A percentile compares a stretch with the other conserved stretches of the same genome.
phyloP scores from a whole-genome alignment of 1,284 basidiomycete species.

The Austroboletus niveus region DNA sequence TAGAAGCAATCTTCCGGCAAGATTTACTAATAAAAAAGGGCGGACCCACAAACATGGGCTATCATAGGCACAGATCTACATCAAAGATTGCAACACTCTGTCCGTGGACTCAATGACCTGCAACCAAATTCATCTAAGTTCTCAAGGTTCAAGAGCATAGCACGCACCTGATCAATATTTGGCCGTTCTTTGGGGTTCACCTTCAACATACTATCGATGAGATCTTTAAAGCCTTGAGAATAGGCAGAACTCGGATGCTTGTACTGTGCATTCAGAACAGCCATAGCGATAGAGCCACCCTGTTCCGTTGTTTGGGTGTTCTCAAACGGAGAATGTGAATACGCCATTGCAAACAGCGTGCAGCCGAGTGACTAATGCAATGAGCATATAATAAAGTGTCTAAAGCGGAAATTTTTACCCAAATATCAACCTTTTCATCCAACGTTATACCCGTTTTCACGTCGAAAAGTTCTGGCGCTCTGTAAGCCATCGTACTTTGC shows the following conservation, averaged over 20 bases:
- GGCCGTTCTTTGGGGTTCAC: slow-evolving; percentile 79
- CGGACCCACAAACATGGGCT: slow-evolving; percentile 4
- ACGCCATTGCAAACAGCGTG: slow-evolving; percentile 88
- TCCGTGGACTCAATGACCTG: slow-evolving; percentile 76
- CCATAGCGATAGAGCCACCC: slow-evolving; percentile 93
- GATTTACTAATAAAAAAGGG: slow-evolving; percentile 7
- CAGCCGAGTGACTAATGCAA: slow-evolving; percentile 80
- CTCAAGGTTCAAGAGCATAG: neutral
- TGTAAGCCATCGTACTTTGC: slow-evolving; percentile 95
- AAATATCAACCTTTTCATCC: slow-evolving; percentile 96
- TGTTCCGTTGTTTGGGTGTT: slow-evolving; percentile 83
- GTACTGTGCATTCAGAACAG: slow-evolving; percentile 88
- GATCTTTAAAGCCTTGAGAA: slow-evolving; percentile 73
- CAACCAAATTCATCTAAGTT: slow-evolving; percentile 4
- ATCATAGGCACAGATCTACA: slow-evolving; percentile 31
- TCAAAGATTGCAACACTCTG: slow-evolving; percentile 56
- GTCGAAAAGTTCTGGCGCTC: slow-evolving; percentile 93
- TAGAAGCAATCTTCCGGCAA: slow-evolving; percentile 1
- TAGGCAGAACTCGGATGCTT: slow-evolving; percentile 82
- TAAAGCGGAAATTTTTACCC: slow-evolving; percentile 55
- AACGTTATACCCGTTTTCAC: slow-evolving; percentile 85
- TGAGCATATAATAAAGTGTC: slow-evolving; percentile 2
- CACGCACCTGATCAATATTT: slow-evolving; percentile 74
- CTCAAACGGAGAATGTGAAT: slow-evolving; percentile 93
- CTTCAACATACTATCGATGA: slow-evolving; percentile 84